A percentile compares a stretch with the other conserved stretches of the same genome.
Conservation (phyloP, 2,329 filamentous ascomycete genomes). For the Rhynchosporium agropyri region DNA sequence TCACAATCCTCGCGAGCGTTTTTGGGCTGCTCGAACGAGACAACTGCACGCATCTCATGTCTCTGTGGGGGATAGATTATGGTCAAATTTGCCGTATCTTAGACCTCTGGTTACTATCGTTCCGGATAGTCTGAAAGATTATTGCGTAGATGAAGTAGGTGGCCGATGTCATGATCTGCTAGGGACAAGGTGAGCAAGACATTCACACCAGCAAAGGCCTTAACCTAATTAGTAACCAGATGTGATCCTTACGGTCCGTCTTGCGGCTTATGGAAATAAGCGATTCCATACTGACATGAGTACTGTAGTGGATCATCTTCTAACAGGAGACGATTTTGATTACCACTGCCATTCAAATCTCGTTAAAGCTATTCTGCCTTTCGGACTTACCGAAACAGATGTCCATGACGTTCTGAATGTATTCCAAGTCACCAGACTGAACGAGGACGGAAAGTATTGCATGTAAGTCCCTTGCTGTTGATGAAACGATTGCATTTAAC, state of each 20-base stretch:
- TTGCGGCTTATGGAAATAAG: not conserved
- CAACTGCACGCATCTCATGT: conserved; percentile 81
- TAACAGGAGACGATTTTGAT: conserved; percentile 72
- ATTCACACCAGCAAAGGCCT: not conserved
- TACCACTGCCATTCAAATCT: conserved; percentile 87
- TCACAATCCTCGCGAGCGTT: conserved; percentile 74
- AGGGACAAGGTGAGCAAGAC: conserved; percentile 56
- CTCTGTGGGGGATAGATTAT: conserved; percentile 70
- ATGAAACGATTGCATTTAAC: not conserved
- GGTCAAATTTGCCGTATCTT: conserved; percentile 78
- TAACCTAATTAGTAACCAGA: conserved; percentile 42
- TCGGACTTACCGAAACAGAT: conserved; percentile 70
- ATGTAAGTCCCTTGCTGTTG: conserved; percentile 50
- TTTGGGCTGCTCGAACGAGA: conserved; percentile 79
- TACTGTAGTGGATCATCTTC: conserved; percentile 64
- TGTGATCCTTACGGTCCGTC: conserved; percentile 74
- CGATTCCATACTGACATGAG: conserved; percentile 12
- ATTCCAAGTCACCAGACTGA: conserved; percentile 81
- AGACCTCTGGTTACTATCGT: conserved; percentile 73
- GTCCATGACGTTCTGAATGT: conserved; percentile 86
- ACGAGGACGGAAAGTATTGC: conserved; percentile 72
- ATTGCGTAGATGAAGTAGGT: conserved; percentile 64
- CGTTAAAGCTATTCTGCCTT: conserved; percentile 69
- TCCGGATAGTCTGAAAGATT: conserved; percentile 65
- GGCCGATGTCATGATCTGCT: conserved; percentile 76